A percentile compares a stretch with the other conserved stretches of the same genome.
Conservation (phyloP, 805 yeast species). For the Komagataella populi region DNA sequence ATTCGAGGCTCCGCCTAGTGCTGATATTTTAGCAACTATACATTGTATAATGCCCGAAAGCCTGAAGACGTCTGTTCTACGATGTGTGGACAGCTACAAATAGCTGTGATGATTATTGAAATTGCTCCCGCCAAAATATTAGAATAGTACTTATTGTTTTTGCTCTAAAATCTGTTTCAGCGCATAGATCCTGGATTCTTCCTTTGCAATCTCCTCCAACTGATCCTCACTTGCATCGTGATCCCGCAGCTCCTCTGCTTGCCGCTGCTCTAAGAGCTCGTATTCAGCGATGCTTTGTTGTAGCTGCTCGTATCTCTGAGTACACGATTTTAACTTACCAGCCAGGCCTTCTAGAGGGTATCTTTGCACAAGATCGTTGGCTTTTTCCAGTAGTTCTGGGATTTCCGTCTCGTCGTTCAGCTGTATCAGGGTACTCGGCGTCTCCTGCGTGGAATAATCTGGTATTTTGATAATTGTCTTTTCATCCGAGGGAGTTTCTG, state of each 20-base stretch:
- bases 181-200: neutral
- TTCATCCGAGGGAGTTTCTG: constrained; percentile 8
- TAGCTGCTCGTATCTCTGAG: constrained; percentile 20
- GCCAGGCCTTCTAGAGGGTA: constrained; percentile 24
- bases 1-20: neutral
- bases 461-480: constrained; percentile 1
- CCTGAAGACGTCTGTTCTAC: neutral
- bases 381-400: constrained; percentile 28
- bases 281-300: constrained; percentile 25
- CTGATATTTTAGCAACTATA: neutral
- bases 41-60: neutral
- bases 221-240: neutral
- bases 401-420: constrained; percentile 21
- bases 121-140: neutral
- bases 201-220: neutral
- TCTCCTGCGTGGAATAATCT: constrained; percentile 8
- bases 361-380: constrained; percentile 19
- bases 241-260: constrained; percentile 7
- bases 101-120: neutral
- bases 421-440: constrained; percentile 17
- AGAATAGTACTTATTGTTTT: neutral
- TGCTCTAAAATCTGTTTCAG: neutral
- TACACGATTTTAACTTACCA: constrained; percentile 11
- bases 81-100: neutral
- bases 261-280: constrained; percentile 28